Percentiles rank a stretch among this genome's conserved stretches.
phyloP scores from a whole-genome alignment of 2,329 filamentous ascomycete species.

The Ilyonectria robusta region DNA sequence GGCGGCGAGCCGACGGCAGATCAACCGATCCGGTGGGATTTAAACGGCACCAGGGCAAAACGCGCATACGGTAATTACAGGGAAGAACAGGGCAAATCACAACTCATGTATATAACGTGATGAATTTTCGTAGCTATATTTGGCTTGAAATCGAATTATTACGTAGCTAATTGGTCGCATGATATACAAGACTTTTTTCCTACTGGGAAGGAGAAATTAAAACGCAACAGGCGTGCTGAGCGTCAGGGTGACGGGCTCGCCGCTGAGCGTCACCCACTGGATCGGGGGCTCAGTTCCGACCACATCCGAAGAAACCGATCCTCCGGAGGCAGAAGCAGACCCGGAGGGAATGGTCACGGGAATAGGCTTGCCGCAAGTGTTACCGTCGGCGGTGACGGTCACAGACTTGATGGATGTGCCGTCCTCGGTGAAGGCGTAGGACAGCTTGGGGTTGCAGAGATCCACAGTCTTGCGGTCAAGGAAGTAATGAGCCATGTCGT shows the following conservation, averaged over 20 bases:
- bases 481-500: conserved; percentile 36
- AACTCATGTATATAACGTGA: not conserved
- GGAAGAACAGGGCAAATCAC: not conserved
- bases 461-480: conserved; percentile 33
- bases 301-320: conserved; percentile 14
- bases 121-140: not conserved
- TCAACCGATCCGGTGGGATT: too few relatives aligned
- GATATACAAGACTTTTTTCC: not conserved
- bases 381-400: conserved; percentile 26
- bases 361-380: conserved; percentile 27
- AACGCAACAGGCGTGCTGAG: not conserved
- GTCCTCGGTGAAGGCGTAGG: conserved; percentile 23
- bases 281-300: conserved; percentile 36
- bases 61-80: not conserved
- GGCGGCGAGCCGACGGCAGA: too few relatives aligned
- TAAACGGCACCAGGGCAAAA: not conserved
- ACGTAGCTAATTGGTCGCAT: not conserved
- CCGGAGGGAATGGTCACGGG: conserved; percentile 31
- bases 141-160: not conserved
- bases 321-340: conserved; percentile 8
- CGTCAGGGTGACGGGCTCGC: conserved; percentile 23
- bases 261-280: conserved; percentile 30
- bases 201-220: not conserved
- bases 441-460: conserved; percentile 30
- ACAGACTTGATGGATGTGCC: conserved; percentile 19